Evolutionary conservation across 805 yeast species (phyloP), one percentile per base, ranked within the genome.

Genomic region (Huiozyma naganishii): DNA sequence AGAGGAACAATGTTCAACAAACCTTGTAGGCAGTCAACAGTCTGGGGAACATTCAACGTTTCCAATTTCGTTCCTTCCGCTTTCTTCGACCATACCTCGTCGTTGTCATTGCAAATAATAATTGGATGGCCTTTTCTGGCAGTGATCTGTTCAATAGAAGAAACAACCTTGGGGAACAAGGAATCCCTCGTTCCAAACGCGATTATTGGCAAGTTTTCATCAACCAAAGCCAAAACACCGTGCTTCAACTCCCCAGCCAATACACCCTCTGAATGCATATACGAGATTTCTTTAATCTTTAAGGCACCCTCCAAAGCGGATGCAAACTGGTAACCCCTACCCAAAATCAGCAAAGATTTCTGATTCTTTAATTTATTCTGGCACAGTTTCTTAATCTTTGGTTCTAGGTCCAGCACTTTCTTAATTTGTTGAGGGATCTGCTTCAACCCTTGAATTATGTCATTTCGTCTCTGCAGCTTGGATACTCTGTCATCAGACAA

Each of bases 181-280:
- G 96, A 84, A 68, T 92, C 99, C 61, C 94, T 79, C 6, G 99
- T 90, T 42, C 97, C 97, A 63, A 92, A 80, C 4, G 95, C 95
- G 66, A 92, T 83, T 53, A 92, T 86, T 48, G 99, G 99, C 61
- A 92, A 72, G 49, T 82, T 73, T 55, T 84, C 95, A 67, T 92
- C 99, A 47, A 92, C 97, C 47, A 92, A 74, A 6, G 99, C 99
- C 58, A 92, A 76, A 30, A 87, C 95, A 69, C 99, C 99, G 63
- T 92, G 99, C 67, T 92, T 92, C 68, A 92, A 79, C 69, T 92
- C 99, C 65, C 98, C 99, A 23, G 99, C 98, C 52, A 92, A 79
- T 43, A 92, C 95, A 72, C 98, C 99, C 71, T 92, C 99, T 17
- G 97, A 87, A 66, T 92, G 99, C 87, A 92, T 92, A 66, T 92